These are phyloP conservation scores for Urtica urens DNA, from an alignment of 306 rosid species.

Conservation along the genomic window DNA sequence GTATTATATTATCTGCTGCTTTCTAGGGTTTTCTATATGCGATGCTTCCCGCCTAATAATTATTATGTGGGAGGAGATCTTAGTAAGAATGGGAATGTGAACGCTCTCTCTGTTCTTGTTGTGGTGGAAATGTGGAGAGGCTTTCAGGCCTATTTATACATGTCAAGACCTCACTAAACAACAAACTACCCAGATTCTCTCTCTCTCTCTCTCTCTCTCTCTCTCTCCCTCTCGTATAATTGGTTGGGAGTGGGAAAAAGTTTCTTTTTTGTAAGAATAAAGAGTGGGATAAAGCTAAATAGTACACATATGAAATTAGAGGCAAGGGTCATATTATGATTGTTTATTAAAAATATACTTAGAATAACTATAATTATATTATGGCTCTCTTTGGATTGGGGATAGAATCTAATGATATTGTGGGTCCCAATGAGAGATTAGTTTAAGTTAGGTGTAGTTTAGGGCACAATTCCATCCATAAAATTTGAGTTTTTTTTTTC, in stretches of 20 bases:
- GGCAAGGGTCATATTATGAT: too few relatives aligned
- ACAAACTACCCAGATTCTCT: too few relatives aligned
- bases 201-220: too few relatives aligned
- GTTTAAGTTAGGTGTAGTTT: constrained; percentile 24
- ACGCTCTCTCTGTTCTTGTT: constrained; percentile 11
- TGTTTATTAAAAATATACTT: not conserved
- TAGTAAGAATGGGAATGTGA: too few relatives aligned
- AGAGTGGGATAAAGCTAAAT: constrained; percentile 1
- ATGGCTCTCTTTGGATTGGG: constrained; percentile 33
- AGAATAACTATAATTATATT: constrained; percentile 14
- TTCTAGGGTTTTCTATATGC: not conserved
- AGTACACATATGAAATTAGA: too few relatives aligned
- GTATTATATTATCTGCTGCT: not conserved
- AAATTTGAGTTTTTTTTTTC: constrained; percentile 13
- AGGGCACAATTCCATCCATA: constrained; percentile 42
- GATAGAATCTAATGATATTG: constrained; percentile 72
- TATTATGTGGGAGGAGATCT: too few relatives aligned
- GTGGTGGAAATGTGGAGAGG: constrained; percentile 18
- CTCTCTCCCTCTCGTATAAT: too few relatives aligned
- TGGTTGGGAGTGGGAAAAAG: constrained; percentile 33
- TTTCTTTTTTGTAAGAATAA: constrained; percentile 18
- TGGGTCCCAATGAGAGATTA: constrained; percentile 42
- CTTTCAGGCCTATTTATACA: constrained; percentile 36
- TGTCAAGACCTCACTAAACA: constrained; percentile 30
- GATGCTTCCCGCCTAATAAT: too few relatives aligned